These are phyloP conservation scores for Naegleria fowleri DNA, from an alignment of 208 protist genomes.

Conservation along the genomic window DNA sequence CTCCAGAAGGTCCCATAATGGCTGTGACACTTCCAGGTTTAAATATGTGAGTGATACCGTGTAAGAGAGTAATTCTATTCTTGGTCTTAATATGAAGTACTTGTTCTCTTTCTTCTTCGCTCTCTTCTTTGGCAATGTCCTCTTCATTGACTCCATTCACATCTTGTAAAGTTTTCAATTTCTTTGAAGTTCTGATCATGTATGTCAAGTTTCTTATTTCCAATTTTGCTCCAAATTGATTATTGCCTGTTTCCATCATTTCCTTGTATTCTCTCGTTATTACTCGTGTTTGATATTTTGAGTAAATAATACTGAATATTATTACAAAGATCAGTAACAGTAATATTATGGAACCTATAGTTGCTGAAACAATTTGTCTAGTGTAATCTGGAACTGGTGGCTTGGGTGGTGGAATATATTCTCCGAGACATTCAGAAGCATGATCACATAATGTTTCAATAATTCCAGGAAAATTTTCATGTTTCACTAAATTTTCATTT, in stretches of 20 bases:
- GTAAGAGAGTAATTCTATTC: neutral
- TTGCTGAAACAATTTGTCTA: neutral
- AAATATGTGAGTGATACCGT: constrained; percentile 24
- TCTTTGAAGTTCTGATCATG: neutral
- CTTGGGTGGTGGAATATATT: too few species aligned
- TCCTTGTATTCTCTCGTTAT: neutral
- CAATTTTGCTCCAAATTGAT: neutral
- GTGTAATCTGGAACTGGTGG: neutral
- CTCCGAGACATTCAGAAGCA: neutral
- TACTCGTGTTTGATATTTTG: too few species aligned
- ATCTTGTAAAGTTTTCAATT: neutral
- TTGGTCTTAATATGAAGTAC: neutral
- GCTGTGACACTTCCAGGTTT: constrained; percentile 59
- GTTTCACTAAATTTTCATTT: neutral
- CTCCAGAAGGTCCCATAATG: constrained; percentile 64
- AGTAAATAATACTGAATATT: neutral
- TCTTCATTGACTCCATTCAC: neutral
- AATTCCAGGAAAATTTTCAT: neutral
- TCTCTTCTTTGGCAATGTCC: neutral
- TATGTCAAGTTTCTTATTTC: neutral
- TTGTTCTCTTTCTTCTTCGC: neutral
- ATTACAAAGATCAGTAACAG: neutral
- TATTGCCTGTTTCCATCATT: neutral
- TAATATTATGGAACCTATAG: neutral
- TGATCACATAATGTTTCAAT: neutral